Base-by-base conservation (phyloP, 2,329 filamentous ascomycete genomes). In the Monilinia laxa region DNA sequence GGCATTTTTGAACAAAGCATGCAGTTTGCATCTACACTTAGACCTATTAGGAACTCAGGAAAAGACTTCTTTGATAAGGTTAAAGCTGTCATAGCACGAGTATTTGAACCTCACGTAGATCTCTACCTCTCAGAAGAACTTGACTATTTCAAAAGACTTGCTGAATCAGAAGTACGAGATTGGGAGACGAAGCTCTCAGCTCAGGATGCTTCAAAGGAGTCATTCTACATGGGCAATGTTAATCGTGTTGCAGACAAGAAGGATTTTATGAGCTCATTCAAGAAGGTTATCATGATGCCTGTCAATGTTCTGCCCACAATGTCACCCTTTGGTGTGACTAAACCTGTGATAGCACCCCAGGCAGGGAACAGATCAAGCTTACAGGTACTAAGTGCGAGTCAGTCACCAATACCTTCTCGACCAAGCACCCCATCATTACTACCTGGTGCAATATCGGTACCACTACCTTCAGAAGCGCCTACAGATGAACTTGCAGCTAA, bases 271-370 rank as follows among this genome's bases (percentile, higher is more conserved):
- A 95, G 89, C 56, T 97, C 93, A 0, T 99, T 99, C 82, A 97
- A 93, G 76, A 98, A 98, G 78, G 95, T 99, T 11, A 91, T 99
- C 71, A 97, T 99, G 93, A 96, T 97, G 88, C 95, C 95, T 2
- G 94, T 99, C 59, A 96, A 92, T 63, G 94, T 93, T 11, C 81
- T 98, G 4, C 91, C 92, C 1, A 88, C 85, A 7, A 80, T 86
- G 60, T 81, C 82, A 11, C 71, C 83, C 65, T 91, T 87, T 74
- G 83, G 79, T 68, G 78, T 78, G 47, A 76, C 74, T 3, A 74
- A 76, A 65, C 59, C 75, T 0, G 68, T 77, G 11, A 53, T 23
- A 31, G 65, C 70, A 69, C 63, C 68, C 18, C 65, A 67, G 56
- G 63, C 70, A 38, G 67, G 66, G 52, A 74, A 65, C 57, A 70